Evolutionary conservation across 306 rosid genomes (phyloP), one percentile per base, ranked within the genome.

Genomic region (Purshia tridentata): DNA sequence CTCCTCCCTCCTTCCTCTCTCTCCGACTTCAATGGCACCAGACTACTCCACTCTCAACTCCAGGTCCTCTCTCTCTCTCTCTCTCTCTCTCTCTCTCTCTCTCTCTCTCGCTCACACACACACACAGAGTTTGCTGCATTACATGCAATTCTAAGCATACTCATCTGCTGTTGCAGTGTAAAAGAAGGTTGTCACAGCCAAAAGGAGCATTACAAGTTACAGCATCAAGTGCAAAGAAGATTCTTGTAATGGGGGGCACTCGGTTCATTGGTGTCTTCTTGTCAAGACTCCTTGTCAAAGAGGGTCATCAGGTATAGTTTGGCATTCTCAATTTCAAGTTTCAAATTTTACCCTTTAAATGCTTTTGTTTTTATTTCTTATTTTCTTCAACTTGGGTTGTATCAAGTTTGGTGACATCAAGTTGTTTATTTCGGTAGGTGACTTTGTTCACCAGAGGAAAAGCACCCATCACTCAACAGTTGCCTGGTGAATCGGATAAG

Each of bases 381-480:
- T 8, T 57, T 4, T 1, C 46, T 15, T n/a, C 70, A 65, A 44
- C 23, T 10, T 5, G 35, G 35, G 2, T 29, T 29, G 35, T 29
- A 29, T 29, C 11, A 15, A 61, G 23, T 8, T 37, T 29, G 16
- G 8, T 69, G 48, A 56, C 10, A 46, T 76, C 3, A 68, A n/a
- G 42, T 46, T 55, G 35, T 5, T 67, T 46, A 62, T 19, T 84
- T 85, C 82, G 78, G 69, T 82, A 93, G 98, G 97, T 91, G 69
- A 91, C 98, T 74, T 78, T 94, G 86, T 94, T 91, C 55, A 94
- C 98, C 52, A 89, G 98, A 84, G 98, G 98, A 67, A 94, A 94
- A 80, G 82, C 94, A 35, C 97, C 98, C 49, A 75, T 94, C 57
- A 74, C 90, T 39, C 90, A 88, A 69, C 97, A 89, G 84, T 76